Evolutionary conservation across 352 stramenopile species (phyloP).

Genomic region (Blastocystis sp.): DNA sequence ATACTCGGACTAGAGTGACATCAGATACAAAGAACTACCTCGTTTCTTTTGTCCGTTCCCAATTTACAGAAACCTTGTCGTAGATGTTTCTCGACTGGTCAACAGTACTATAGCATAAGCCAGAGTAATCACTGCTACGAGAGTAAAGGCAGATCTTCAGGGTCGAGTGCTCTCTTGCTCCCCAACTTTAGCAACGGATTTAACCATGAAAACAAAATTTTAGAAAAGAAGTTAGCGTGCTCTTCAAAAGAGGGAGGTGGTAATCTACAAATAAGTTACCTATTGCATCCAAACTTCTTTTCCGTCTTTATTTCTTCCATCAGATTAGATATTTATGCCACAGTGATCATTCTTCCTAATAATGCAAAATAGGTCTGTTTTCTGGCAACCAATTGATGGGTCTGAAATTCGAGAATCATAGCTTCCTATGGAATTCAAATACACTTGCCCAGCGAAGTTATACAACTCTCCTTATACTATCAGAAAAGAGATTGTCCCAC

Average conservation of each 20-base stretch:
- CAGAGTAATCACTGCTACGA: constrained; percentile 68
- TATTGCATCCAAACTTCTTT: background rate
- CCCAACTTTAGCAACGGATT: constrained; percentile 77
- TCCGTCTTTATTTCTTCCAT: background rate
- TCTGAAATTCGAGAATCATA: no score
- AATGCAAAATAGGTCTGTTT: background rate
- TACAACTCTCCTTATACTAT: no score
- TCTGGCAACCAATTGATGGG: background rate
- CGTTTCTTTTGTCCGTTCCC: constrained; percentile 51
- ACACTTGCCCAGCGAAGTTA: no score
- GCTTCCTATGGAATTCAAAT: no score
- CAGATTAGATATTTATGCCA: background rate
- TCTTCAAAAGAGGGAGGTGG: constrained; percentile 54
- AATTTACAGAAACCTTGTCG: background rate
- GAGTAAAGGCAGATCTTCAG: constrained; percentile 76
- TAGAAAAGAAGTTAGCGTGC: constrained; percentile 63
- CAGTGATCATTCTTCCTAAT: background rate
- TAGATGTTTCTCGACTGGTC: background rate
- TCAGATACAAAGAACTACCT: background rate
- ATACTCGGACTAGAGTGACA: constrained; percentile 7
- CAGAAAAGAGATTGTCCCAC: no score
- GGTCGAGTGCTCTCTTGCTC: constrained; percentile 72
- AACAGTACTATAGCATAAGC: constrained; percentile 62
- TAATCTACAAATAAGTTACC: background rate
- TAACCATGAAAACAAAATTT: constrained; percentile 77